phyloP scores from a whole-genome alignment of 2,329 filamentous ascomycete species.

The Pseudogymnoascus pannorum region DNA sequence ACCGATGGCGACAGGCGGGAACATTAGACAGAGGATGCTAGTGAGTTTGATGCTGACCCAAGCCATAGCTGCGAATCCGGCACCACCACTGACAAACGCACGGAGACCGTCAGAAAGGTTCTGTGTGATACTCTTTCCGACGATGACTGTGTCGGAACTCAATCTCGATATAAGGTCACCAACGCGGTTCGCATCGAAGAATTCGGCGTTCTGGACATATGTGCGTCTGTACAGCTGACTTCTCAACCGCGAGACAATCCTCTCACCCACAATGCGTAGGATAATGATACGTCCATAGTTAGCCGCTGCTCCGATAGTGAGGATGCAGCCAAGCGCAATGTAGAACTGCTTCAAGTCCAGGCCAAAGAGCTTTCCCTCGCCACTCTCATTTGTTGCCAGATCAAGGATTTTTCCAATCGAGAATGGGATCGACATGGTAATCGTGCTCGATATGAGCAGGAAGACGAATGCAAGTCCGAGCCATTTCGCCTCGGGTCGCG shows the following conservation, averaged over 20 bases:
- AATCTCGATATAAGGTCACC: conserved; percentile 94
- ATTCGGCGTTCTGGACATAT: conserved; percentile 95
- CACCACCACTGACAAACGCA: conserved; percentile 79
- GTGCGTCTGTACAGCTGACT: conserved; percentile 87
- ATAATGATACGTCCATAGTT: conserved; percentile 95
- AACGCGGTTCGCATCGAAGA: conserved; percentile 96
- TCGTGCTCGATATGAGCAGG: conserved; percentile 79
- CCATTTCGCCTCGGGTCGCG: conserved; percentile 72
- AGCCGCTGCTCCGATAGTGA: conserved; percentile 76
- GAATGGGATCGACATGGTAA: conserved; percentile 95
- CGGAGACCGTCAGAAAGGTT: conserved; percentile 95
- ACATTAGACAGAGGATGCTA: conserved; percentile 75
- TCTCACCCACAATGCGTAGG: conserved; percentile 86
- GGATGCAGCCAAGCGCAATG: conserved; percentile 63
- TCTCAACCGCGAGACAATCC: conserved; percentile 83
- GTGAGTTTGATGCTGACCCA: conserved; percentile 90
- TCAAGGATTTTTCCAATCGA: conserved; percentile 95
- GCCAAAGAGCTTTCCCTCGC: conserved; percentile 68
- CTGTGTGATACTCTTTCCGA: conserved; percentile 96
- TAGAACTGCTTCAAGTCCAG: conserved; percentile 85
- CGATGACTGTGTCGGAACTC: conserved; percentile 93
- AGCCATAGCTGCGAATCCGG: conserved; percentile 89
- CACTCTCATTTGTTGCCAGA: conserved; percentile 67
- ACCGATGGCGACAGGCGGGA: conserved; percentile 82
- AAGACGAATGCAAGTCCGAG: conserved; percentile 75